Conservation (phyloP, 1,139 yeast species). For the Taiozyma onychis region DNA sequence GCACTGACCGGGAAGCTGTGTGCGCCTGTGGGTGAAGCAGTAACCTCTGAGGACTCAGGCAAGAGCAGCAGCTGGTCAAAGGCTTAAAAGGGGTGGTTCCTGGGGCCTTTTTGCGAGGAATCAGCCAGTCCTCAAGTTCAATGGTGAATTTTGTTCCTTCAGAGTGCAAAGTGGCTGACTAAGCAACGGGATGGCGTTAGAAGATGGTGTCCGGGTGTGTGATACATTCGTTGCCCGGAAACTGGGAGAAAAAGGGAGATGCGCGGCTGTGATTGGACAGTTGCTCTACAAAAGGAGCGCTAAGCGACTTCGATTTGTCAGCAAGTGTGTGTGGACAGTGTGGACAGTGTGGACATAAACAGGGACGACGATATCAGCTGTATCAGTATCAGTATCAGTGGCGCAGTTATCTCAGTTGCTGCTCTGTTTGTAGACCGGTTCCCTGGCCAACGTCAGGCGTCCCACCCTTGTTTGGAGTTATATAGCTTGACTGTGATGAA, state of each 20-base stretch:
- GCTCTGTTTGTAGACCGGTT: no score
- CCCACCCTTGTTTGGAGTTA: no score
- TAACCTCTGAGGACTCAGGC: neutral
- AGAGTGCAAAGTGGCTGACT: neutral
- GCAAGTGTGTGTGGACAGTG: neutral
- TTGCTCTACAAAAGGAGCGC: neutral
- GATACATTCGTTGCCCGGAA: neutral
- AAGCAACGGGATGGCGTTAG: neutral
- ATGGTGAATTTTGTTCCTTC: neutral
- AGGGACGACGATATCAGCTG: no score
- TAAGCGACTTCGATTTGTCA: neutral
- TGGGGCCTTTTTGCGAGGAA: neutral
- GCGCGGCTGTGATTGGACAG: neutral
- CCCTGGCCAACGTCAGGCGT: no score
- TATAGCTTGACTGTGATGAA: no score
- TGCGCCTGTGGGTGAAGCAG: neutral
- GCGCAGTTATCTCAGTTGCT: no score
- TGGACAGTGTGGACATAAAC: no score
- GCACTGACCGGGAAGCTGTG: neutral
- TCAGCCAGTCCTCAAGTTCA: neutral
- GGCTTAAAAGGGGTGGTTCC: neutral
- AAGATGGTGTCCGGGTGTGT: neutral
- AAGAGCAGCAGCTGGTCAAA: neutral
- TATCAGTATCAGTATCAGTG: no score
- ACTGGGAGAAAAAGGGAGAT: neutral